Evolutionary conservation across 495 filamentous ascomycete species (phyloP), one percentile per base, ranked within the genome.

Genomic region (Tuber umbilicatum): DNA sequence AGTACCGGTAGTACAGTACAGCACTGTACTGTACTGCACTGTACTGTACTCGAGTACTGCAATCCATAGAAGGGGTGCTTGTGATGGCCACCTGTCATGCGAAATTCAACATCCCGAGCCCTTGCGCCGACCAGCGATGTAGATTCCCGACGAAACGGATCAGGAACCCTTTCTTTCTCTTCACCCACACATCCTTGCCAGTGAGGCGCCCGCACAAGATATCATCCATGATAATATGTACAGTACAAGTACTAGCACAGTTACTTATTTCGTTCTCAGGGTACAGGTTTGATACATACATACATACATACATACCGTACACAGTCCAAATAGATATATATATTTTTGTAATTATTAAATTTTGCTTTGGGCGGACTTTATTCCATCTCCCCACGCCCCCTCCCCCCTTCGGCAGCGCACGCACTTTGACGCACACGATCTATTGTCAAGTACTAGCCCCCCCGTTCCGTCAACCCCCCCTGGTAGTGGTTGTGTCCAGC

Each of bases 141-240:
- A 79, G 77, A 79, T 79, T 79, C 77, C 77, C 77, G 77, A 79
- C 77, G 74, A 78, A 74, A 78, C 77, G 77, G 77, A 72, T 78
- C 75, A 79, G 77, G 77, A 78, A 79, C 77, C 70, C 76, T 19
- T 50, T 77, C 69, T 35, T 16, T 78, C 73, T 74, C 72, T 17
- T 19, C 16, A 17, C 27, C 27, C 55, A 64, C 50, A 60, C 50
- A 60, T 14, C 55, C 55, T 17, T 64, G 55, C 55, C 3, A 7
- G 55, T 31, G 55, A 72, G 41, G 43, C 68, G 71, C 72, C 64
- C 75, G 78, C 71, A 68, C 68, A 70, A 71, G 68, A 74, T 71
- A 74, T 35, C 55, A 35, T 19, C 55, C 31, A 64, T 64, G n/a
- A 64, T 35, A 35, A 5, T 17, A 35, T 17, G 55, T 17, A 64